Percentiles rank a stretch among this genome's conserved stretches.
phyloP scores from a whole-genome alignment of 306 rosid species.

The Amphicarpaea edgeworthii region DNA sequence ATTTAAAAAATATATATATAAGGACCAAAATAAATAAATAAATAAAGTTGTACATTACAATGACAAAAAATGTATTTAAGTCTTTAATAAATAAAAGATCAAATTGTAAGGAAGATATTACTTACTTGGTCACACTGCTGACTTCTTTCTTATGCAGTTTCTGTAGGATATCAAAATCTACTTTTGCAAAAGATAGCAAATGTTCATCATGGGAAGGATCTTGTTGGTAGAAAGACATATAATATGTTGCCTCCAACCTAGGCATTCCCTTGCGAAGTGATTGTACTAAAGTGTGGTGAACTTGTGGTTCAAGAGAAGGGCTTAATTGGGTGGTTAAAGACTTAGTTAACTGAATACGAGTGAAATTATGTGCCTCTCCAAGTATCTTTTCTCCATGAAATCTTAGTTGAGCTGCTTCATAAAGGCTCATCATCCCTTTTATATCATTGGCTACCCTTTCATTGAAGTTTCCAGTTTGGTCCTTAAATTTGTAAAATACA shows the following conservation, averaged over 20 bases:
- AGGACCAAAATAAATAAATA: too few species aligned
- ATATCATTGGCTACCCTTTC: not conserved
- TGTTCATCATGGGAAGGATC: slow-evolving; percentile 44
- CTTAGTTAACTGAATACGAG: not conserved
- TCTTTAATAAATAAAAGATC: too few species aligned
- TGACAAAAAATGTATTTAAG: too few species aligned
- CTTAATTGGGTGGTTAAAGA: not conserved
- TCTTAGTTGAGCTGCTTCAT: slow-evolving; percentile 56
- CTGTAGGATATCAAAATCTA: slow-evolving; percentile 61
- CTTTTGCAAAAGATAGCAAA: slow-evolving; percentile 52
- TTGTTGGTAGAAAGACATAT: slow-evolving; percentile 51
- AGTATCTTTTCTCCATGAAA: slow-evolving; percentile 55
- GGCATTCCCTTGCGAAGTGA: slow-evolving; percentile 49
- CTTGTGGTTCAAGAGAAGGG: slow-evolving; percentile 45
- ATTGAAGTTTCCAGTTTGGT: not conserved
- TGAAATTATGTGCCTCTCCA: slow-evolving; percentile 46
- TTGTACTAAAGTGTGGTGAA: slow-evolving; percentile 41
- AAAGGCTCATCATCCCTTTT: slow-evolving; percentile 52
- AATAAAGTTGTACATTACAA: too few species aligned
- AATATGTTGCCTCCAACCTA: slow-evolving; percentile 49
- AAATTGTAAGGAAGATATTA: not conserved
- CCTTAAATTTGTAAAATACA: slow-evolving; percentile 7
- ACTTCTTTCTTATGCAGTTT: slow-evolving; percentile 55
- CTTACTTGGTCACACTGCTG: slow-evolving; percentile 46
- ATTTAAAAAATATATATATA: too few species aligned